Percentiles rank a stretch among this genome's conserved stretches.
phyloP scores from a whole-genome alignment of 2,329 filamentous ascomycete species.

The Aspergillus ruber region DNA sequence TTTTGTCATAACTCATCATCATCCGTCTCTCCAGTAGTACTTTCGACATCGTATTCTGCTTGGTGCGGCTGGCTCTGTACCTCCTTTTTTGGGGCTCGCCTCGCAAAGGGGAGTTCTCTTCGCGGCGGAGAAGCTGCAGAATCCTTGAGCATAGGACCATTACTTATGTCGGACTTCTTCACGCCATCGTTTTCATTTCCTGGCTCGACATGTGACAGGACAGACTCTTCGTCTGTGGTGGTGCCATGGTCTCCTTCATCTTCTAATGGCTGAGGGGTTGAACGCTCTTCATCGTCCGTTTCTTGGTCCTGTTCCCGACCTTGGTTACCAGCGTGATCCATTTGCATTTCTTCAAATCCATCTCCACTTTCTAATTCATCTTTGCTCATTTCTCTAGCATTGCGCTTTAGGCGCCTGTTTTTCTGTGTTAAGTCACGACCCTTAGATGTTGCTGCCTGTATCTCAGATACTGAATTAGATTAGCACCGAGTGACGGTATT shows the following conservation, averaged over 20 bases:
- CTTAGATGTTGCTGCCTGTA: constrained; percentile 14
- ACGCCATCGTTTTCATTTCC: not conserved
- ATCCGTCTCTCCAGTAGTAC: constrained; percentile 31
- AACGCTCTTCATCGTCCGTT: constrained; percentile 20
- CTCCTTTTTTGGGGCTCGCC: constrained; percentile 9
- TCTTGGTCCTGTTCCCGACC: constrained; percentile 12
- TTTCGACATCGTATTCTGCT: constrained; percentile 14
- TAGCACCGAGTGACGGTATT: not conserved
- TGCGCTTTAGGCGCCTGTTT: constrained; percentile 21
- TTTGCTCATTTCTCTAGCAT: constrained; percentile 12
- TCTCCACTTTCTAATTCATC: constrained; percentile 25
- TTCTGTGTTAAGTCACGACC: constrained; percentile 9
- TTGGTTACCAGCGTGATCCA: constrained; percentile 17
- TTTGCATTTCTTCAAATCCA: constrained; percentile 34
- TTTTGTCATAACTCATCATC: constrained; percentile 36
- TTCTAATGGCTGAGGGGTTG: constrained; percentile 28
- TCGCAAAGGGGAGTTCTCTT: constrained; percentile 37
- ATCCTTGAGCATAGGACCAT: constrained; percentile 7
- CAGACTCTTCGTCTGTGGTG: constrained; percentile 24
- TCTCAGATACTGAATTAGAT: constrained; percentile 19
- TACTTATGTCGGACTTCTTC: not conserved
- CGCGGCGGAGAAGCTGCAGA: constrained; percentile 29
- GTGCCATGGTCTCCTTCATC: constrained; percentile 22
- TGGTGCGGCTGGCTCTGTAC: constrained; percentile 3
- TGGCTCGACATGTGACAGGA: not conserved